These are phyloP conservation scores for Zoysia matrella DNA, from an alignment of 202 grass and related monocot genomes.

Conservation along the genomic window DNA sequence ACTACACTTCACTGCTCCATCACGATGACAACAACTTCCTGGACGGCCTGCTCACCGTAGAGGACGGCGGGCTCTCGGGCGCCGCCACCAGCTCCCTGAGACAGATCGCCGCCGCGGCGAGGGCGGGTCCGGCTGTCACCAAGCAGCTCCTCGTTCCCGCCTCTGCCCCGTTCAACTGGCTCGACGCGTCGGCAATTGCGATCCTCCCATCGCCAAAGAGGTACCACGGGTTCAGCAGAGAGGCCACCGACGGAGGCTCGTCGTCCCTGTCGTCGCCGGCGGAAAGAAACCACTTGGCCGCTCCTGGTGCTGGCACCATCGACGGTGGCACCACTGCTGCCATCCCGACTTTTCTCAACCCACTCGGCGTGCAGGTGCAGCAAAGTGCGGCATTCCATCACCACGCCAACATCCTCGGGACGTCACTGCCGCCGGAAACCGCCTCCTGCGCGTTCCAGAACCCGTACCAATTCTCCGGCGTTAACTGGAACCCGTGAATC, in stretches of 20 bases:
- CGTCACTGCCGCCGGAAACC: slow-evolving; percentile 51
- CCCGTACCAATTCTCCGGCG: slow-evolving; percentile 67
- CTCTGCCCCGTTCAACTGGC: slow-evolving; percentile 56
- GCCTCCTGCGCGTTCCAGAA: slow-evolving; percentile 58
- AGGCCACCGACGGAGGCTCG: slow-evolving; percentile 31
- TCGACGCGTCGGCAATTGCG: slow-evolving; percentile 43
- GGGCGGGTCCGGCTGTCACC: slow-evolving; percentile 9
- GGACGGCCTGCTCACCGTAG: slow-evolving; percentile 57
- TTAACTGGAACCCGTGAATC: slow-evolving; percentile 78
- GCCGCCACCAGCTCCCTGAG: slow-evolving; percentile 26
- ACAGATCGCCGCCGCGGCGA: slow-evolving; percentile 46
- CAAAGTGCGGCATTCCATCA: slow-evolving; percentile 30
- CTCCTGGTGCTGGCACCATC: not conserved
- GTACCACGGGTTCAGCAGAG: slow-evolving; percentile 38
- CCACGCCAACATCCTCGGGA: slow-evolving; percentile 48
- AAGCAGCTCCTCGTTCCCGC: slow-evolving; percentile 45
- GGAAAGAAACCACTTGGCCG: not conserved
- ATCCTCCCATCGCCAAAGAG: slow-evolving; percentile 53
- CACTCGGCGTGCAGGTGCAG: slow-evolving; percentile 39
- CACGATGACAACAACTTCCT: slow-evolving; percentile 78
- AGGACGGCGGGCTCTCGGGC: slow-evolving; percentile 38
- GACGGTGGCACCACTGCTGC: slow-evolving; percentile 27
- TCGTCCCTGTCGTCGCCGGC: slow-evolving; percentile 32
- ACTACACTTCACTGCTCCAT: slow-evolving; percentile 59
- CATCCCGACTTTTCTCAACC: slow-evolving; percentile 56